Conservation (phyloP, 2,329 filamentous ascomycete genomes). For the Rutstroemia sp. region DNA sequence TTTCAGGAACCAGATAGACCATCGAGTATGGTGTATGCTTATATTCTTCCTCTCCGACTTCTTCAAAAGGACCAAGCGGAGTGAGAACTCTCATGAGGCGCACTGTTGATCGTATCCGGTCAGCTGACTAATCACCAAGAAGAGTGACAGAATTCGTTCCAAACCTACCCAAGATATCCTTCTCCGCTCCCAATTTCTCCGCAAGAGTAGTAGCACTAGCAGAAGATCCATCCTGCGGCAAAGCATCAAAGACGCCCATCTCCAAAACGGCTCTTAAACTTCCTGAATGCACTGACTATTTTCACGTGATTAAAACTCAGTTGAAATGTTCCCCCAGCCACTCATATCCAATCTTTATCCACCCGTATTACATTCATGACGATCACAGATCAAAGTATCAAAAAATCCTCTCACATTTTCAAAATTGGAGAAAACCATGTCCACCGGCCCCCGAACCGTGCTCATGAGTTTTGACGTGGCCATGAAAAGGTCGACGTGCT, state of each 20-base stretch:
- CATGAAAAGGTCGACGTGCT: constrained; percentile 4
- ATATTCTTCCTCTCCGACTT: constrained; percentile 18
- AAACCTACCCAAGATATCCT: constrained; percentile 19
- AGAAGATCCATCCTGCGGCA: constrained; percentile 16
- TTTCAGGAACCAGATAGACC: constrained; percentile 15
- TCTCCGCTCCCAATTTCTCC: constrained; percentile 18
- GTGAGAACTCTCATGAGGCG: constrained; percentile 20
- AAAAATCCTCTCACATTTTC: constrained; percentile 1
- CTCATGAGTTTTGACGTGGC: background rate
- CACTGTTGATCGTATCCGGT: constrained; percentile 10
- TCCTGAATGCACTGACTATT: constrained; percentile 9
- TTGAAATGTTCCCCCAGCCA: background rate
- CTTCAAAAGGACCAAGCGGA: constrained; percentile 15
- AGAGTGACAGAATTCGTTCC: background rate
- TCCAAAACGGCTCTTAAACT: constrained; percentile 17
- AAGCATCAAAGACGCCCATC: constrained; percentile 21
- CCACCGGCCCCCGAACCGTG: constrained; percentile 1
- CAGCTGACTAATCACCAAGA: background rate
- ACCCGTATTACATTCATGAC: background rate
- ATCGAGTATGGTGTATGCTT: constrained; percentile 20
- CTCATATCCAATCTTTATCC: background rate
- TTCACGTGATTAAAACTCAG: constrained; percentile 2
- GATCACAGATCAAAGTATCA: background rate
- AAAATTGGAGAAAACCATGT: constrained; percentile 6
- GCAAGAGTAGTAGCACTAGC: constrained; percentile 15